Conservation (phyloP, 1,284 basidiomycete genomes). For the Tylopilus sp. region DNA sequence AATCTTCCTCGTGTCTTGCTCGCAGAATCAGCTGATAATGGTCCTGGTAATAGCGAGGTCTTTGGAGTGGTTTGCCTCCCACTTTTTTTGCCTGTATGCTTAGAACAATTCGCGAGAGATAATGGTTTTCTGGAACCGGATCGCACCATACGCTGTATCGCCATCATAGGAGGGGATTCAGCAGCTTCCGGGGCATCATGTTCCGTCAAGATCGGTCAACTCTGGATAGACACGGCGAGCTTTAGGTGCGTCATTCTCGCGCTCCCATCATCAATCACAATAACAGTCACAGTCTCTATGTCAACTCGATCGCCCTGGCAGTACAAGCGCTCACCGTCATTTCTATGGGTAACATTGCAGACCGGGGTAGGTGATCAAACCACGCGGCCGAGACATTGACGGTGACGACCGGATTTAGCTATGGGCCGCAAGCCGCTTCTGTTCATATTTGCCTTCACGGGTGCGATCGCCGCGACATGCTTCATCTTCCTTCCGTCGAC, state of each 20-base stretch:
- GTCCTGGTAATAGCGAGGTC: constrained; percentile 66
- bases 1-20: constrained; percentile 5
- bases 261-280: neutral
- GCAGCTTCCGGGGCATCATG: constrained; percentile 59
- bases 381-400: neutral
- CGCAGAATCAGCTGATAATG: neutral
- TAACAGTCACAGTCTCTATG: constrained; percentile 72
- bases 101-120: constrained; percentile 87
- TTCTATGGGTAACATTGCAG: constrained; percentile 89
- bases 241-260: constrained; percentile 73
- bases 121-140: constrained; percentile 80
- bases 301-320: constrained; percentile 87
- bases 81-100: constrained; percentile 83
- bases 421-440: constrained; percentile 83
- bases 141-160: constrained; percentile 61
- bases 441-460: constrained; percentile 77
- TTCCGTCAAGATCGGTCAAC: constrained; percentile 79
- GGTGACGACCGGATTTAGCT: constrained; percentile 56
- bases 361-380: constrained; percentile 71
- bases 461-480: constrained; percentile 70
- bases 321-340: constrained; percentile 92
- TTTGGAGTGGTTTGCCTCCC: constrained; percentile 85
- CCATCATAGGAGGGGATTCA: constrained; percentile 29
- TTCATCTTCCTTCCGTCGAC: constrained; percentile 82
- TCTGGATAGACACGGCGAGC: constrained; percentile 88